These are phyloP conservation scores for Suillus americanus DNA, from an alignment of 768 basidiomycete species.

Conservation along the genomic window DNA sequence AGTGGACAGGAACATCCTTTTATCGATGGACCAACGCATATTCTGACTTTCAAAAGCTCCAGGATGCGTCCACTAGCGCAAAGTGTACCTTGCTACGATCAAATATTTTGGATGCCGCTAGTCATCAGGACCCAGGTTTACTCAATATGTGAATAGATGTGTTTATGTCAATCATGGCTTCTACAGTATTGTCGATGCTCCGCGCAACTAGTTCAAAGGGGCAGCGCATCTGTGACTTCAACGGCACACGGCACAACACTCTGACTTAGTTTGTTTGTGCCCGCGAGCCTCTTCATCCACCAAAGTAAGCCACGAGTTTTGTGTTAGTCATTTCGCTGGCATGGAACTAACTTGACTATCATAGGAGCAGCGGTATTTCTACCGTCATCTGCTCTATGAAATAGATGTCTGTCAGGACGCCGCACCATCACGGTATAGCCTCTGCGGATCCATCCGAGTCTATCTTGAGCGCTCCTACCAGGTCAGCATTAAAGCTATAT, in stretches of 20 bases:
- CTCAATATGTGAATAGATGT: not conserved
- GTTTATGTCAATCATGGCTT: not conserved
- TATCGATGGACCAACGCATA: not conserved
- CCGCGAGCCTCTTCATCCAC: not conserved
- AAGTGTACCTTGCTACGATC: not conserved
- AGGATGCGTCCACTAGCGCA: not conserved
- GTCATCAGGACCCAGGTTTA: not conserved
- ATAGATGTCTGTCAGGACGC: not conserved
- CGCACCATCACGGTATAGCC: not conserved
- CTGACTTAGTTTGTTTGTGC: not conserved
- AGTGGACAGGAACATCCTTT: not conserved
- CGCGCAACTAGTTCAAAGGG: not conserved
- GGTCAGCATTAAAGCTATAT: not conserved
- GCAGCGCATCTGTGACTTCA: not conserved
- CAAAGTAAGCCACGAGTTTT: not conserved
- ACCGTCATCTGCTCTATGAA: not conserved
- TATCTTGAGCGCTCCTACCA: not conserved
- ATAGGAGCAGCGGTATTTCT: not conserved
- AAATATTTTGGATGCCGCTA: not conserved
- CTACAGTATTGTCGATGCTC: not conserved
- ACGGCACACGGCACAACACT: not conserved
- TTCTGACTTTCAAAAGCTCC: not conserved
- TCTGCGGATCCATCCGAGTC: not conserved
- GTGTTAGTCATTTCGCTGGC: not conserved
- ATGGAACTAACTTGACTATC: not conserved